Percentiles rank a stretch among this genome's conserved stretches.
Conservation (phyloP, 1,284 basidiomycete species). For the Irpex sp. region DNA sequence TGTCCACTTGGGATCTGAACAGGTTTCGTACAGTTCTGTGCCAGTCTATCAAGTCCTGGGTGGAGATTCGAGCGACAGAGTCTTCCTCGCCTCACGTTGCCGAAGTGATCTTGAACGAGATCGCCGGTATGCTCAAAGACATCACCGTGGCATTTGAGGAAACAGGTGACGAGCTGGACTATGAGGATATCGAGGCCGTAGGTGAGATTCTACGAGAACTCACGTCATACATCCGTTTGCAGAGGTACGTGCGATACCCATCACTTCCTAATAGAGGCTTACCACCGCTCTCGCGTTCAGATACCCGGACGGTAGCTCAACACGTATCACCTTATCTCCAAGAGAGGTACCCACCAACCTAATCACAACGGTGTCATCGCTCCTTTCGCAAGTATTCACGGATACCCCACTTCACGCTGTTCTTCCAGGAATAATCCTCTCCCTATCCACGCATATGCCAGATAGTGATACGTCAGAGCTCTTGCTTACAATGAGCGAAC, state of each 20-base stretch:
- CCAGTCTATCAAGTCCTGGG: constrained; percentile 55
- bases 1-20: constrained; percentile 56
- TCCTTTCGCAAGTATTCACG: constrained; percentile 58
- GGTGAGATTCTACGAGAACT: constrained; percentile 58
- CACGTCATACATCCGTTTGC: constrained; percentile 48
- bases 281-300: constrained; percentile 30
- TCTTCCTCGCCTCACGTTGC: constrained; percentile 20
- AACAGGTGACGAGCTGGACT: constrained; percentile 51
- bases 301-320: constrained; percentile 47
- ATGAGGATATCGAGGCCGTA: constrained; percentile 61
- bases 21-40: constrained; percentile 52
- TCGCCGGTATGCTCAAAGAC: constrained; percentile 63
- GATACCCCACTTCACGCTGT: constrained; percentile 50
- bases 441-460: constrained; percentile 57
- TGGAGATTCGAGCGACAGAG: constrained; percentile 28
- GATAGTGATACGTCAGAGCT: constrained; percentile 61
- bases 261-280: neutral
- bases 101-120: constrained; percentile 65
- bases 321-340: constrained; percentile 50
- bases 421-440: constrained; percentile 58
- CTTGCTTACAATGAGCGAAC: constrained; percentile 54
- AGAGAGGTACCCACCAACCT: constrained; percentile 51
- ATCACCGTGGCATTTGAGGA: constrained; percentile 68
- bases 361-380: constrained; percentile 51
- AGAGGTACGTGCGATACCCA: constrained; percentile 40